A percentile compares a stretch with the other conserved stretches of the same genome.
These are phyloP conservation scores for Phialocephala subalpina DNA, from an alignment of 2,329 filamentous ascomycete genomes.

Conservation along the genomic window DNA sequence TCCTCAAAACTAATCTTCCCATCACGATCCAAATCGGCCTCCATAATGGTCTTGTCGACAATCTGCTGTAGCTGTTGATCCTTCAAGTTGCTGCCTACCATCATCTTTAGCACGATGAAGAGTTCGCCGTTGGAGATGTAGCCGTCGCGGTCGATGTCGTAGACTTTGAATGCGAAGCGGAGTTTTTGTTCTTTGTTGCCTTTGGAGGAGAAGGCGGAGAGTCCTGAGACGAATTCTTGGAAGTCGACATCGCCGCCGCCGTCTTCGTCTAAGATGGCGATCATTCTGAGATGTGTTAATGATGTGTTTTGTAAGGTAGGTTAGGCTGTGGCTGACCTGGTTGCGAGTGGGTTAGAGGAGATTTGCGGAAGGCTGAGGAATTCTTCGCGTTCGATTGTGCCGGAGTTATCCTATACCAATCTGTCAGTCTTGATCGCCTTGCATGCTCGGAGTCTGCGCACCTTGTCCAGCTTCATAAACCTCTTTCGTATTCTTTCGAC, in stretches of 20 bases:
- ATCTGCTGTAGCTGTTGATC: constrained; percentile 99
- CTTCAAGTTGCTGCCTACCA: constrained; percentile 99
- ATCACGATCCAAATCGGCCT: constrained; percentile 94
- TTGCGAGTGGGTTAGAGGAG: constrained; percentile 95
- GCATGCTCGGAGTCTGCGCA: constrained; percentile 49
- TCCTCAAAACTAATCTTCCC: constrained; percentile 99
- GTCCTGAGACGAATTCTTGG: constrained; percentile 95
- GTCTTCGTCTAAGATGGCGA: constrained; percentile 98
- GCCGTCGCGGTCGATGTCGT: constrained; percentile 98
- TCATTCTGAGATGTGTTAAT: constrained; percentile 73
- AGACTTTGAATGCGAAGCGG: constrained; percentile 97
- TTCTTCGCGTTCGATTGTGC: constrained; percentile 97
- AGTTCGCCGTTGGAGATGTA: constrained; percentile 99
- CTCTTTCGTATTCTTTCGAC: constrained; percentile 94
- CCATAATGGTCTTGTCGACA: constrained; percentile 99
- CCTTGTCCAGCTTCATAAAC: constrained; percentile 99
- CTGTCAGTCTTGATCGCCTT: constrained; percentile 13
- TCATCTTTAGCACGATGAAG: constrained; percentile 99
- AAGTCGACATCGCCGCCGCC: constrained; percentile 98
- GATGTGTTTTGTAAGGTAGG: background rate
- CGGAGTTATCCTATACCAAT: constrained; percentile 82
- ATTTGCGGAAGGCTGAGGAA: constrained; percentile 98
- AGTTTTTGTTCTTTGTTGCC: constrained; percentile 99
- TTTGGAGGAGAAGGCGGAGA: constrained; percentile 96
- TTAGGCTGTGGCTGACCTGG: constrained; percentile 64